Evolutionary conservation across 225 moss, liverwort and hornwort genomes (phyloP), one percentile per base, ranked within the genome.

Genomic region (Neckera pumila): DNA sequence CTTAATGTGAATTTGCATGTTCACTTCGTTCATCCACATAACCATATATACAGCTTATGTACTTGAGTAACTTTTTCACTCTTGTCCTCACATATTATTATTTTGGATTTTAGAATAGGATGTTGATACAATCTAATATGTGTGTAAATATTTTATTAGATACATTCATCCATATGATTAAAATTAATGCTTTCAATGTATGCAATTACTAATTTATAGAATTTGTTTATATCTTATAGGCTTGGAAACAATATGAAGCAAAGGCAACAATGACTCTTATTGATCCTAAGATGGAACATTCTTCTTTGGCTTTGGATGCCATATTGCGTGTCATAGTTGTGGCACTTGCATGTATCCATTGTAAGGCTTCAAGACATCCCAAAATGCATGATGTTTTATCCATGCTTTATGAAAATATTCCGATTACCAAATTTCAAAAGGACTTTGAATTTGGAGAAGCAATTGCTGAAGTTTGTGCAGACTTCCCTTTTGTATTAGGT

Each of bases 11-110:
- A 69, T 13, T 38, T 38, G 13, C 4, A 38, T 38, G 7, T 69
- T 38, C 23, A 12, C 4, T 23, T 69, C 22, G 14, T 23, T 40
- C 69, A 69, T 38, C 23, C 1, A 25, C 5, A 70, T 25, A 14
- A 70, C 0, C 8, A 25, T 0, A 23, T 40, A 25, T 0, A 1
- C 0, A 7, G 8, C 14, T 40, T 40, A 25, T 14, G 3, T 40
- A 70, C 3, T 70, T 70, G 40, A 40, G 8, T 25, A 14, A 14
- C 2, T 25, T 40, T 40, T 12, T 40, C 0, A 8, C 7, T 14
- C 14, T 8, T 25, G 0, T 23, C 38, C 8, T 14, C 8, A 14
- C 0, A 40, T 4, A 70, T 14, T 40, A 40, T 70, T 40, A 3
- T 14, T 69, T 14, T 4, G 25, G 4, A 0, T 73, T 73, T 11